Evolutionary conservation across 2,329 filamentous ascomycete species (phyloP).

Genomic region (Tympanopsis confertula): DNA sequence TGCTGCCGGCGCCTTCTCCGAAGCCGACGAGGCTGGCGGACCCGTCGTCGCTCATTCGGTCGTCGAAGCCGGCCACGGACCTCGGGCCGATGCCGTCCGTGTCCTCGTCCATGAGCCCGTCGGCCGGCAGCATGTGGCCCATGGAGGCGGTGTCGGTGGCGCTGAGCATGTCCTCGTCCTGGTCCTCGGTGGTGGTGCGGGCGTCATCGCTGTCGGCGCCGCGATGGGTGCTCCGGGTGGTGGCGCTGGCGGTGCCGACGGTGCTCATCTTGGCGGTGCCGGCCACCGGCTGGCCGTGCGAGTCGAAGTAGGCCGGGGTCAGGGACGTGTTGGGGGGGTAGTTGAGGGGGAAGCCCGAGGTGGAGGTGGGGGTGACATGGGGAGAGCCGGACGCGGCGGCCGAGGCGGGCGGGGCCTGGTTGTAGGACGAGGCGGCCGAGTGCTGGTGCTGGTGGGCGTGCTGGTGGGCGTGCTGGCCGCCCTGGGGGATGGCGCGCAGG

Average conservation of each 20-base stretch:
- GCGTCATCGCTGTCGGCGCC: constrained; percentile 40
- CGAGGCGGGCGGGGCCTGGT: too few relatives aligned
- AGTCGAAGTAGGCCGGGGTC: constrained; percentile 70
- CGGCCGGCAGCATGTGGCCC: constrained; percentile 22
- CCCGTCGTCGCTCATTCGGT: constrained; percentile 77
- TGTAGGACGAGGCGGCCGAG: constrained; percentile 4
- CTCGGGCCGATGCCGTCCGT: constrained; percentile 29
- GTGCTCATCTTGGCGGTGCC: constrained; percentile 72
- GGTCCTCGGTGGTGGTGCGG: constrained; percentile 41
- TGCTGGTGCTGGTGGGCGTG: constrained; percentile 18
- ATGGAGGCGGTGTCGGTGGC: constrained; percentile 47
- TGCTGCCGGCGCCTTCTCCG: constrained; percentile 80
- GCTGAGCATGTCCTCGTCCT: constrained; percentile 59
- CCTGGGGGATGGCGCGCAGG: constrained; percentile 39
- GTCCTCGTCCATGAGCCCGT: constrained; percentile 39
- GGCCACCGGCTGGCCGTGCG: constrained; percentile 52
- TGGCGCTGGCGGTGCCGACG: constrained; percentile 81
- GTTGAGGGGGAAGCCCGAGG: constrained; percentile 27
- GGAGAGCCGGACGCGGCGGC: constrained; percentile 27
- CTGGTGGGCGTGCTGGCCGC: constrained; percentile 17
- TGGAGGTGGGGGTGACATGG: constrained; percentile 39
- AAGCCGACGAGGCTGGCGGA: constrained; percentile 79
- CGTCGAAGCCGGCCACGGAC: constrained; percentile 41
- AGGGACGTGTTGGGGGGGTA: constrained; percentile 22
- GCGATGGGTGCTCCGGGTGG: constrained; percentile 38